phyloP scores from a whole-genome alignment of 495 filamentous ascomycete genomes.

The Podospora appendiculata region DNA sequence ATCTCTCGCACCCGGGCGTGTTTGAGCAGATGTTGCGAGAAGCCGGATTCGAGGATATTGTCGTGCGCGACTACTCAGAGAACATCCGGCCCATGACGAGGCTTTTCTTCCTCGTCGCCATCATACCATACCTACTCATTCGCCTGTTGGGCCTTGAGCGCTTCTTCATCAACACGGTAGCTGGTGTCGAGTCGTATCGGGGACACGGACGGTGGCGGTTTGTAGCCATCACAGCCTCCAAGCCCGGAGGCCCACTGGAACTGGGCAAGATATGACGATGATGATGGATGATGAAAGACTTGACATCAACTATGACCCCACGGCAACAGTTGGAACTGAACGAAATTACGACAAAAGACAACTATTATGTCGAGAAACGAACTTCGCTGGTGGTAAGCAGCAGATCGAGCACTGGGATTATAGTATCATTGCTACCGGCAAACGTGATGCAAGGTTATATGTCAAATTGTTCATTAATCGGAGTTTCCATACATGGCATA shows the following conservation, averaged over 20 bases:
- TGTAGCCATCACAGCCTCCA: constrained; percentile 20
- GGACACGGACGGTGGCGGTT: constrained; percentile 19
- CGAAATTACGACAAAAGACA: too few species aligned
- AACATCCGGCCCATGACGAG: constrained; percentile 46
- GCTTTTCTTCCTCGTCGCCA: constrained; percentile 43
- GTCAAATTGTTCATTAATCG: too few species aligned
- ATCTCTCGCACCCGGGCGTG: constrained; percentile 18
- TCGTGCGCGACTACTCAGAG: constrained; percentile 36
- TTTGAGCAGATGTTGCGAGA: constrained; percentile 34
- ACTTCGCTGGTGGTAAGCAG: too few species aligned
- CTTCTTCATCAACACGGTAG: constrained; percentile 25
- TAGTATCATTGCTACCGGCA: too few species aligned
- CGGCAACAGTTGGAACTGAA: too few species aligned
- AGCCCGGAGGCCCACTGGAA: constrained; percentile 19
- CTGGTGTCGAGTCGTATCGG: constrained; percentile 14
- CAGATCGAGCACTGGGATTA: too few species aligned
- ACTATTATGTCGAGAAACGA: too few species aligned
- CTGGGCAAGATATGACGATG: constrained; percentile 4
- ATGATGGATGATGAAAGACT: too few species aligned
- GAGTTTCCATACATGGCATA: too few species aligned
- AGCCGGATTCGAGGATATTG: constrained; percentile 43
- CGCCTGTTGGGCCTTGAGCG: constrained; percentile 35
- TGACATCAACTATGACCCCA: too few species aligned
- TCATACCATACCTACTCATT: constrained; percentile 45
- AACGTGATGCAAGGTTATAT: too few species aligned